Base-by-base conservation (phyloP, 2,329 filamentous ascomycete genomes). In the Phoma sp. region DNA sequence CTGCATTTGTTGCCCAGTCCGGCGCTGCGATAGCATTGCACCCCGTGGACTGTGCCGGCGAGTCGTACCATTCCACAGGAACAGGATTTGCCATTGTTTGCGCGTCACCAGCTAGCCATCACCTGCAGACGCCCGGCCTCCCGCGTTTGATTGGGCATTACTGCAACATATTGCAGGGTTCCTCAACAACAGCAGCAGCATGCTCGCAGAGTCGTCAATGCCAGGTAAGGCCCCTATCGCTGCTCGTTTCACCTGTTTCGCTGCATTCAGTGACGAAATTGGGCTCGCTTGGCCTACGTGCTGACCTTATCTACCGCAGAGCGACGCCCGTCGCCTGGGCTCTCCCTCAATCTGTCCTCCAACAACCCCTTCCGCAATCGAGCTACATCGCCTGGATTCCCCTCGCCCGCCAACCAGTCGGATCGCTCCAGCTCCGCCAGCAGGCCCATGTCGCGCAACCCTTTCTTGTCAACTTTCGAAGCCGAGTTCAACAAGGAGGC, bases 351-450 rank as follows among this genome's bases (percentile, higher is more conserved):
- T 75, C 83, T 92, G 52, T 76, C 78, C 69, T 87, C 87, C 74
- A 92, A 92, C 82, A 93, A 93, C 72, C 89, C 89, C 59, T 93
- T 84, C 71, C 87, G 89, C 79, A 90, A 90, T 75, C 86, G 88
- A 69, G 85, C 87, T 60, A 79, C 81, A 33, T 90, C 88, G 60
- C 87, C 78, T 55, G 68, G 61, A 40, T 54, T 70, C 52, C 64
- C 68, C 47, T 73, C 72, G 30, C 71, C 72, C 30, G 61, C 70
- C 47, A 56, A 75, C 61, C 68, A 68, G 52, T 70, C 68, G 32
- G 49, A 64, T 53, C 65, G 63, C 57, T 61, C 59, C 46, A 66
- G 60, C 47, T 60, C 86, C 83, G 84, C 85, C 75, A 83, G 86
- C 74, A 83, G 87, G 68, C 87, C 87, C 51, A 75, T 86, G 54